phyloP scores from a whole-genome alignment of 768 basidiomycete genomes.

The Clitopilus hobsonii region DNA sequence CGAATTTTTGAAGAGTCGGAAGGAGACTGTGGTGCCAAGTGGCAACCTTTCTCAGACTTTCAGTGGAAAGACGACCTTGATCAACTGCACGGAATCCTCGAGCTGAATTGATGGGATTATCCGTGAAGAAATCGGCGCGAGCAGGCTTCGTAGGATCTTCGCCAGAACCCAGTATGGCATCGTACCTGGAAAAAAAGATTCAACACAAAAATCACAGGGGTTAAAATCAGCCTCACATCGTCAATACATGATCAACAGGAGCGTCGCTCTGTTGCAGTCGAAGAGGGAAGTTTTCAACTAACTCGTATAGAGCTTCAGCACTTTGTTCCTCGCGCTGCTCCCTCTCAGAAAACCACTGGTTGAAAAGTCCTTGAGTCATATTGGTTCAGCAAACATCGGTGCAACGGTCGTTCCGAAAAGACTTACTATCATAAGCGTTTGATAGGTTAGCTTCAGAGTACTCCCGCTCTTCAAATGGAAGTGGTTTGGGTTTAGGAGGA shows the following conservation, averaged over 20 bases:
- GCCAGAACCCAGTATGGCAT: slow-evolving; percentile 53
- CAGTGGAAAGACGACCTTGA: slow-evolving; percentile 40
- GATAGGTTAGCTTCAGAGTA: slow-evolving; percentile 44
- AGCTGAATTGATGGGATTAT: slow-evolving; percentile 43
- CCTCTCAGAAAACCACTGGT: slow-evolving; percentile 17
- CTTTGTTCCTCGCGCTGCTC: slow-evolving; percentile 28
- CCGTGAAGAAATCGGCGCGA: slow-evolving; percentile 56
- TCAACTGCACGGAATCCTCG: slow-evolving; percentile 49
- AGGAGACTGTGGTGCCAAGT: slow-evolving; percentile 52
- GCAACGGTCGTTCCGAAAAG: not conserved
- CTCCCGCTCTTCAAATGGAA: slow-evolving; percentile 39
- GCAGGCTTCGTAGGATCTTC: slow-evolving; percentile 37
- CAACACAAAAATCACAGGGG: not conserved
- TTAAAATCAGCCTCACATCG: slow-evolving; percentile 38
- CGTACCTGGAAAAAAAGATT: slow-evolving; percentile 40
- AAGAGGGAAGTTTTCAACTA: slow-evolving; percentile 47
- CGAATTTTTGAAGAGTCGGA: slow-evolving; percentile 38
- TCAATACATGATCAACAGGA: slow-evolving; percentile 51
- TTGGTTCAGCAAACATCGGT: not conserved
- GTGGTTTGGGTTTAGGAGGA: slow-evolving; percentile 12
- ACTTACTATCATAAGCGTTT: slow-evolving; percentile 52
- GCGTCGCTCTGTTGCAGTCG: slow-evolving; percentile 52
- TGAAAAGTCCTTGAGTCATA: slow-evolving; percentile 34
- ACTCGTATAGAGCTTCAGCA: slow-evolving; percentile 36
- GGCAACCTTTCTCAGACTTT: slow-evolving; percentile 32